A percentile compares a stretch with the other conserved stretches of the same genome.
These are phyloP conservation scores for Sonneratia caseolaris DNA, from an alignment of 345 rosid species.

Conservation along the genomic window DNA sequence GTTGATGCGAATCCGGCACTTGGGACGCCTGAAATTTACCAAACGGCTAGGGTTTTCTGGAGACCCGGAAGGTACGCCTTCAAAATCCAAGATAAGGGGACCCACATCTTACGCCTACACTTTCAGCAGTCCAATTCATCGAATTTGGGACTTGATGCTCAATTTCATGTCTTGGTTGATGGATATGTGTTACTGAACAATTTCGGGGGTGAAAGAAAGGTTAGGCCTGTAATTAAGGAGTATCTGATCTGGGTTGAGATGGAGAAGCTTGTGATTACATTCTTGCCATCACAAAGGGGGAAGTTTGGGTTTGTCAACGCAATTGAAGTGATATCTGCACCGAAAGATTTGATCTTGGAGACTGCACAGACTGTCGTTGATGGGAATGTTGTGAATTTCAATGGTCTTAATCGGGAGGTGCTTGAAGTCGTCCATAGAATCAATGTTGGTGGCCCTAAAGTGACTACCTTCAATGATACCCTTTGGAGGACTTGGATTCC, in stretches of 20 bases:
- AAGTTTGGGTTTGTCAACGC: conserved; percentile 69
- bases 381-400: conserved; percentile 29
- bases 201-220: conserved; percentile 28
- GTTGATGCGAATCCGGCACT: conserved; percentile 18
- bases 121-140: conserved; percentile 43
- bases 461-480: conserved; percentile 82
- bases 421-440: conserved; percentile 50
- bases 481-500: conserved; percentile 89
- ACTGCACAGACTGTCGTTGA: conserved; percentile 31
- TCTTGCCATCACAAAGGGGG: conserved; percentile 41
- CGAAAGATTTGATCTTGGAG: conserved; percentile 63
- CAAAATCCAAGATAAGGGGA: conserved; percentile 48
- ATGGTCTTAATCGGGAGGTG: conserved; percentile 44
- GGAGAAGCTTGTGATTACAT: conserved; percentile 39
- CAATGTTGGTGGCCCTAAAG: conserved; percentile 74
- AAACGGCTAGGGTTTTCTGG: conserved; percentile 55
- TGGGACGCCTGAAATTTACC: conserved; percentile 34
- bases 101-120: conserved; percentile 71
- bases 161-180: conserved; percentile 68
- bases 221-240: conserved; percentile 42
- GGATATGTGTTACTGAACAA: conserved; percentile 57
- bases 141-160: conserved; percentile 25
- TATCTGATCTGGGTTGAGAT: conserved; percentile 43
- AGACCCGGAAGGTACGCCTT: conserved; percentile 53
- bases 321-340: conserved; percentile 84